Base-by-base conservation (phyloP, 1,284 basidiomycete genomes). In the Coniferiporia sulphurascens region DNA sequence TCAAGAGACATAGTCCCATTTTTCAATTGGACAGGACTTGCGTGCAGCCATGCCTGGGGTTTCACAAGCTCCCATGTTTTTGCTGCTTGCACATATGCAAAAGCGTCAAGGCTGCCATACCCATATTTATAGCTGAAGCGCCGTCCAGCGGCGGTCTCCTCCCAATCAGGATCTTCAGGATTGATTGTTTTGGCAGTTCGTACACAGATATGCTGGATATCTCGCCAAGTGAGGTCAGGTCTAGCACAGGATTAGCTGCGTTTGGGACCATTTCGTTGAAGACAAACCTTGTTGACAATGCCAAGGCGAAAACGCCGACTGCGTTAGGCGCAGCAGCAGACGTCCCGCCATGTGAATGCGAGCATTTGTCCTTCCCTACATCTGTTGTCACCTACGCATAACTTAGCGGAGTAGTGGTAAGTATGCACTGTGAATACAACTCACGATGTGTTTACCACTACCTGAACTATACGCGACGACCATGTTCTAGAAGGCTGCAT, bases 101-200 rank as follows among this genome's bases (percentile, higher is more conserved):
- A 91, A 0, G 89, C 96, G 70, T 98, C 90, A 62, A 99, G 78
- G 48, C 85, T 85, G 21, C 97, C 97, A 69, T 89, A 99, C 1
- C 97, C 97, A 67, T 96, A 99, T 73, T 98, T 98, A 81, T 99
- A 98, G 70, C 93, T 96, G 76, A 90, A 99, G 48, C 76, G 81
- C 48, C 89, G 81, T 5, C 93, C 94, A 0, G 79, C 77, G 3
- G 90, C 85, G 1, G 90, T 99, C 52, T 72, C 76, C 68, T 97
- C 92, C 97, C 97, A 99, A 72, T 98, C 95, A 0, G 92, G 90
- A 69, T 99, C 97, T 4, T 92, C 85, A 0, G 83, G 79, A 71
- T 96, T 98, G 73, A 98, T 84, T 67, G 82, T 80, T 17, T 85
- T 81, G 1, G 92, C 91, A 1, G 87, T 91, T 61, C 82, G 78